A percentile compares a stretch with the other conserved stretches of the same genome.
These are phyloP conservation scores for Neocallimastix lanati DNA, from an alignment of 192 early-diverging fungal genomes.

Conservation along the genomic window DNA sequence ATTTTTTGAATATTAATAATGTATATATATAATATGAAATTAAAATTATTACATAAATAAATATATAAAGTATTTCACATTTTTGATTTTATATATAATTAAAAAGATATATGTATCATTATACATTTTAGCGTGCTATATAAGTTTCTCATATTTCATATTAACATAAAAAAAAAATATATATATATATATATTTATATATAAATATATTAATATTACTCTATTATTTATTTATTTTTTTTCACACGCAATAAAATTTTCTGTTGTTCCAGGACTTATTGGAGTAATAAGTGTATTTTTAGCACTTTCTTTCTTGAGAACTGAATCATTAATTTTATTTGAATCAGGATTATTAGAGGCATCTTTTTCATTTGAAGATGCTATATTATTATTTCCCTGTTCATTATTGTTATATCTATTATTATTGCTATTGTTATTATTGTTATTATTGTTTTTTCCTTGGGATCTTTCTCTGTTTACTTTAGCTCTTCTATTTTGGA, in stretches of 20 bases:
- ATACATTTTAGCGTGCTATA: too few species aligned
- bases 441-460: not conserved
- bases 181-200: too few species aligned
- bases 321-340: not conserved
- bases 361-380: not conserved
- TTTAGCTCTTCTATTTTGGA: constrained; percentile 71
- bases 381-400: not conserved
- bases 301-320: not conserved
- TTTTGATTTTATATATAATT: too few species aligned
- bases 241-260: not conserved
- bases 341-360: not conserved
- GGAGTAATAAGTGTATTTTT: not conserved
- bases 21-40: too few species aligned
- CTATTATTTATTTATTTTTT: not conserved
- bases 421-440: not conserved
- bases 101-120: too few species aligned
- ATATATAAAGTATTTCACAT: too few species aligned
- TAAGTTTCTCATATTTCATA: too few species aligned
- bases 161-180: too few species aligned
- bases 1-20: too few species aligned
- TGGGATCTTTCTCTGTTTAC: constrained; percentile 30
- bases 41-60: too few species aligned
- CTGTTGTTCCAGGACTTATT: not conserved
- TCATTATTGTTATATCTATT: not conserved
- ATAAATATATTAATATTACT: too few species aligned